A percentile compares a stretch with the other conserved stretches of the same genome.
phyloP scores from a whole-genome alignment of 441 rosid genomes.

The Geranium incanum region DNA sequence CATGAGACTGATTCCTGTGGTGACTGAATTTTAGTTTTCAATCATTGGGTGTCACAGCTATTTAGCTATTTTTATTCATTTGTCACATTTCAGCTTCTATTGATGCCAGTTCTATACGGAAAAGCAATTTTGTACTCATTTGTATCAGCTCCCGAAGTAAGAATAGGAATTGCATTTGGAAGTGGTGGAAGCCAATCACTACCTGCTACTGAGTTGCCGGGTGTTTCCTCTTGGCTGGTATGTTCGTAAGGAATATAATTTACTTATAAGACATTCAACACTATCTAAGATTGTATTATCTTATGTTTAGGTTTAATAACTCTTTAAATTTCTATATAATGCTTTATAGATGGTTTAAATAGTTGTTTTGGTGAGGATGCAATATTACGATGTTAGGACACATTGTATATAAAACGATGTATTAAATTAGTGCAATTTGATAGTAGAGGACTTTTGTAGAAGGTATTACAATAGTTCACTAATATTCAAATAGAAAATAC shows the following conservation, averaged over 20 bases:
- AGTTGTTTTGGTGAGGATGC: neutral
- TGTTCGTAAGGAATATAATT: slow-evolving; percentile 15
- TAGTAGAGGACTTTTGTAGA: neutral
- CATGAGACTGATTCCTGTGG: neutral
- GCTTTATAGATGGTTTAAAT: neutral
- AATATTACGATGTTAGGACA: neutral
- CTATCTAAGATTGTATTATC: slow-evolving; percentile 6
- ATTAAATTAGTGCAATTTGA: neutral
- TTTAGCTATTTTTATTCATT: slow-evolving; percentile 11
- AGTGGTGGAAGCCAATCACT: slow-evolving; percentile 93
- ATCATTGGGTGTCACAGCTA: neutral
- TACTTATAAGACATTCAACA: neutral
- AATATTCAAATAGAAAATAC: neutral
- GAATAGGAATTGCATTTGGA: slow-evolving; percentile 89
- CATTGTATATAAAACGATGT: neutral
- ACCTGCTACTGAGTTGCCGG: slow-evolving; percentile 91
- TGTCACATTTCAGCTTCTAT: slow-evolving; percentile 51
- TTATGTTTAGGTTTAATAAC: neutral
- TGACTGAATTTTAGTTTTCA: slow-evolving; percentile 8
- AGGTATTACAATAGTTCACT: neutral
- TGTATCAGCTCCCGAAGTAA: slow-evolving; percentile 72
- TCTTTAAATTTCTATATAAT: neutral
- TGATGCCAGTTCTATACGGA: slow-evolving; percentile 75
- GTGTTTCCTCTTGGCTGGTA: slow-evolving; percentile 96
- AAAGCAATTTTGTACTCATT: slow-evolving; percentile 79